These are phyloP conservation scores for Fusarium agapanthi DNA, from an alignment of 2,329 filamentous ascomycete species.

Conservation along the genomic window DNA sequence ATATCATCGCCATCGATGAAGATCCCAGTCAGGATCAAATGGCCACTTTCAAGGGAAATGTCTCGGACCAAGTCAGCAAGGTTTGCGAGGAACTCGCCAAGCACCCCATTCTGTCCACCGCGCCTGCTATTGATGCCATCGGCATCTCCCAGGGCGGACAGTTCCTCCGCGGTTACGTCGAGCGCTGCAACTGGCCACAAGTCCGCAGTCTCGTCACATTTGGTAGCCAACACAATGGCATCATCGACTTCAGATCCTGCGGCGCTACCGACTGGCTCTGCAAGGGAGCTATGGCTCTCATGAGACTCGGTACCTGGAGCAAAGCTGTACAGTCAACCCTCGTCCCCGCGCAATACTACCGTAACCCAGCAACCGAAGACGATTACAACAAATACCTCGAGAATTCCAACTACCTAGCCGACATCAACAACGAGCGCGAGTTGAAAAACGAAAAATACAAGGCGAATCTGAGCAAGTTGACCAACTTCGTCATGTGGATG, in stretches of 20 bases:
- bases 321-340: slow-evolving; percentile 78
- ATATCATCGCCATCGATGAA: slow-evolving; percentile 78
- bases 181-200: slow-evolving; percentile 82
- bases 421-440: slow-evolving; percentile 91
- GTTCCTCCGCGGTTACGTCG: slow-evolving; percentile 90
- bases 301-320: slow-evolving; percentile 84
- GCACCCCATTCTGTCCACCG: slow-evolving; percentile 82
- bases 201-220: slow-evolving; percentile 86
- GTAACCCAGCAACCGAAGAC: slow-evolving; percentile 60
- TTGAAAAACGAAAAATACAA: slow-evolving; percentile 80
- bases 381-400: slow-evolving; percentile 76
- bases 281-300: slow-evolving; percentile 77
- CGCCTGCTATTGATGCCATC: slow-evolving; percentile 86
- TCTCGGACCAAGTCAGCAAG: slow-evolving; percentile 77
- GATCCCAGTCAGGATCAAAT: slow-evolving; percentile 75
- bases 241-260: slow-evolving; percentile 83
- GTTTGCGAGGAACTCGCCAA: slow-evolving; percentile 81
- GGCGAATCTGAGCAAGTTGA: slow-evolving; percentile 72
- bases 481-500: slow-evolving; percentile 87
- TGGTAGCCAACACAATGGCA: slow-evolving; percentile 92
- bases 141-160: slow-evolving; percentile 97
- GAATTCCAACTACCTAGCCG: slow-evolving; percentile 87
- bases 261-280: slow-evolving; percentile 79
- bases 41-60: slow-evolving; percentile 90
- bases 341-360: slow-evolving; percentile 95